Evolutionary conservation across 306 rosid species (phyloP), one percentile per base, ranked within the genome.

Genomic region (Luffa aegyptiaca): DNA sequence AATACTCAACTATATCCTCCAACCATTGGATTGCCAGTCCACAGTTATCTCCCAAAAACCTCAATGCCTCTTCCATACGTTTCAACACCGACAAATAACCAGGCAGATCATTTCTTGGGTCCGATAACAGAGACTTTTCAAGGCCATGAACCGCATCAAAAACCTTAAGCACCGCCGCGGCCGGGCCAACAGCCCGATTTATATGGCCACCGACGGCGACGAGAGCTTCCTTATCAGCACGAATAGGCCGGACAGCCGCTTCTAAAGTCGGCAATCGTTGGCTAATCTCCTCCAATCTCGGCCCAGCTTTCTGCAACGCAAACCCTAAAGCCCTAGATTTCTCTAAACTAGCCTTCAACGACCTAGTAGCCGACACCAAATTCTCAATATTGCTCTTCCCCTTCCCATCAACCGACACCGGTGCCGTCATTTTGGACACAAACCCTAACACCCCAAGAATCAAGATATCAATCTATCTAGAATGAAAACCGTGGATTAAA

Each of bases 91-190:
- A 86, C 82, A 96, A 77, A 74, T 93, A 96, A 10, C 99, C 99
- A 0, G 90, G 90, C 0, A 93, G 91, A 83, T 96, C 99, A 63
- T 83, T 89, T 21, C 94, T 82, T 0, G 97, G 97, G 69, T 96
- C 99, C 0, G 98, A 96, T 53, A 93, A 79, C 21, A 96, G 82
- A 0, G 97, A 89, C 82, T 96, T 96, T 41, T 96, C 99, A 1
- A 96, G 94, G n/a, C 99, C 99, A 63, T 93, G 99, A 79, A 93
- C 97, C 0, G 99, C 99, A 79, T 96, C 99, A 3, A 96, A 96
- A 79, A 96, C 99, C 91, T 91, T 96, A 16, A 96, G 93, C 86
- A 96, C 99, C 0, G 99, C 98, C 2, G 98, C 99, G 0, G 99
- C 98, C 1, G 98, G 99, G 26, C 98, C 96, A 33, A 96, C 99